Conservation (phyloP, 805 yeast species). For the Alloascoidea africana region DNA sequence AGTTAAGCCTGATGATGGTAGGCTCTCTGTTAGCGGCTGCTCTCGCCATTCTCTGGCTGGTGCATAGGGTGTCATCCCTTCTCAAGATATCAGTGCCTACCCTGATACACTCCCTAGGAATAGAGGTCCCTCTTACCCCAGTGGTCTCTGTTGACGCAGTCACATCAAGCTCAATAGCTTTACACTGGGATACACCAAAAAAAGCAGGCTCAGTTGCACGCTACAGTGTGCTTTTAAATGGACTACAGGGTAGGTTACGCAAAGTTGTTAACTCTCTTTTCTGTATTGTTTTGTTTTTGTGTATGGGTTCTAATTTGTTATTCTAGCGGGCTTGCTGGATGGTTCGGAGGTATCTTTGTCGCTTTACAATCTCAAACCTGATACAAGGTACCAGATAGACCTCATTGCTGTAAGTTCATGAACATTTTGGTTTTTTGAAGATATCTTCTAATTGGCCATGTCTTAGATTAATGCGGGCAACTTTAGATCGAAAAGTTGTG, state of each 20-base stretch:
- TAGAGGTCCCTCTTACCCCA: background rate
- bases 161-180: background rate
- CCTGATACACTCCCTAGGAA: background rate
- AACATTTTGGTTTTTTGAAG: too few species aligned
- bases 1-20: too few species aligned
- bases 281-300: too few species aligned
- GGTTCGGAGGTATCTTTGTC: background rate
- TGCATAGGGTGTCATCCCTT: background rate
- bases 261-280: too few species aligned
- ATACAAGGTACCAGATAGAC: background rate
- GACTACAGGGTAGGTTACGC: too few species aligned
- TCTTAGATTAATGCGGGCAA: too few species aligned
- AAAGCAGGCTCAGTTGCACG: background rate
- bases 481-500: too few species aligned
- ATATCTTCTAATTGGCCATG: too few species aligned
- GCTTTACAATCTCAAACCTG: background rate
- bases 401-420: background rate
- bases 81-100: background rate
- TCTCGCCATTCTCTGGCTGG: too few species aligned
- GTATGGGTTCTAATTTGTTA: too few species aligned
- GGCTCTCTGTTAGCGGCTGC: too few species aligned
- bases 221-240: too few species aligned
- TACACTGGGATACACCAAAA: background rate
- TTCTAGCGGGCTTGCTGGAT: background rate
- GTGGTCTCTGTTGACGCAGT: background rate